Conservation (phyloP, 305 asterid species). For the Coffea humblotiana region DNA sequence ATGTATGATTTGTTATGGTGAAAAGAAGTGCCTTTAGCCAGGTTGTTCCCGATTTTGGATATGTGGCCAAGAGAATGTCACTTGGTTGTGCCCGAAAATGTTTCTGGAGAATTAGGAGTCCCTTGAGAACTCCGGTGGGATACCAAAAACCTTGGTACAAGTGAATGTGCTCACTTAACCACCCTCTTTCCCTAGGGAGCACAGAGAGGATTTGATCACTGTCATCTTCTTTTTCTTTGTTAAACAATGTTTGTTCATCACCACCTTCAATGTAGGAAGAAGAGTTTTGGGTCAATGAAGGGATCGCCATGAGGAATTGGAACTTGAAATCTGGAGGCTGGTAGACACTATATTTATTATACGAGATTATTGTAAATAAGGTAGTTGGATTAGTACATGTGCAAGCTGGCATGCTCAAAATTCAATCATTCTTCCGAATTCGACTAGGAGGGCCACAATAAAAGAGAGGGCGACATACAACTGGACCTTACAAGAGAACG, state of each 20-base stretch:
- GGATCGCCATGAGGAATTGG: conserved; percentile 5
- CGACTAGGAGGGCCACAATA: not conserved
- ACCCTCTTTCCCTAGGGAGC: conserved; percentile 23
- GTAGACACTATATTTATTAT: not conserved
- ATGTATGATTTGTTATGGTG: conserved; percentile 8
- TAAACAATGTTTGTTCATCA: not conserved
- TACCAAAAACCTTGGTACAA: conserved; percentile 29
- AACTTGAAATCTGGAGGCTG: not conserved
- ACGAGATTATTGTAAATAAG: not conserved
- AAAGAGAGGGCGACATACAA: not conserved
- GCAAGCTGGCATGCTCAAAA: not conserved
- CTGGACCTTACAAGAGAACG: too few relatives aligned
- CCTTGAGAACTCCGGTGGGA: conserved; percentile 14
- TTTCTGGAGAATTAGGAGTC: conserved; percentile 22
- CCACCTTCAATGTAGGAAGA: not conserved
- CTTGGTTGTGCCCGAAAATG: conserved; percentile 22
- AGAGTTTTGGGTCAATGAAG: not conserved
- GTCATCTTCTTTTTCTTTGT: not conserved
- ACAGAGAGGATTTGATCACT: not conserved
- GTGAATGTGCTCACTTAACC: conserved; percentile 19
- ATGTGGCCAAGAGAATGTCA: conserved; percentile 21
- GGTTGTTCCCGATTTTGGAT: conserved; percentile 35
- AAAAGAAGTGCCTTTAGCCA: conserved; percentile 36
- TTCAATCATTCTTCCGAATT: not conserved
- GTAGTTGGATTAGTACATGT: not conserved